phyloP scores from a whole-genome alignment of 192 early-diverging fungal species.

The Coemansia sp. region DNA sequence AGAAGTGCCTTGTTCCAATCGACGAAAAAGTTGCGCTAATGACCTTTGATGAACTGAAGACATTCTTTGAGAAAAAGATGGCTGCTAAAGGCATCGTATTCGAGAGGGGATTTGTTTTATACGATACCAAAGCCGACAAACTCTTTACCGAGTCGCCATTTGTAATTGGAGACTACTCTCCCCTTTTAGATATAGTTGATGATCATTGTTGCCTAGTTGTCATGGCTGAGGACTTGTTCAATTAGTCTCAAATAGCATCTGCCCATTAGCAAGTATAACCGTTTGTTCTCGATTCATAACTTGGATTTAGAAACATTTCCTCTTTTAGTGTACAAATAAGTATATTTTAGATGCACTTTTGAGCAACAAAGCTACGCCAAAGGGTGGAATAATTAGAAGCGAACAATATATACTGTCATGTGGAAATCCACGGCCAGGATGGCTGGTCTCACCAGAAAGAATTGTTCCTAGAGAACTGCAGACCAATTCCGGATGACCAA shows the following conservation, averaged over 20 bases:
- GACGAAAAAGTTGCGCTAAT: neutral
- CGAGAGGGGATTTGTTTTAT: neutral
- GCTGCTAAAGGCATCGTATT: neutral
- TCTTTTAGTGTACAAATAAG: too few species aligned
- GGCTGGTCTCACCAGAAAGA: too few species aligned
- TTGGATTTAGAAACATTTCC: neutral
- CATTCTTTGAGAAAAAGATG: neutral
- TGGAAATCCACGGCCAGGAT: too few species aligned
- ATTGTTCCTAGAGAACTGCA: too few species aligned
- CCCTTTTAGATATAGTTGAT: neutral
- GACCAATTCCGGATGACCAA: too few species aligned
- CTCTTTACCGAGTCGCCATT: neutral
- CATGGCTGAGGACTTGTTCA: neutral
- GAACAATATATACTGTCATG: too few species aligned
- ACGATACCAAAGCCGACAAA: neutral
- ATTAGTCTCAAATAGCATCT: neutral
- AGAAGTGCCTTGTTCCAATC: neutral
- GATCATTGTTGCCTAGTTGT: neutral
- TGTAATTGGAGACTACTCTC: neutral
- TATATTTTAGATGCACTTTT: too few species aligned
- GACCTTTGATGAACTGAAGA: neutral
- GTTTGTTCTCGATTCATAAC: neutral
- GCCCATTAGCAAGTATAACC: neutral
- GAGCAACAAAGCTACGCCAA: too few species aligned
- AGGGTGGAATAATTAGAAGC: too few species aligned